These are phyloP conservation scores for Fragosphaeria purpurea DNA, from an alignment of 2,329 filamentous ascomycete species.

Conservation along the genomic window DNA sequence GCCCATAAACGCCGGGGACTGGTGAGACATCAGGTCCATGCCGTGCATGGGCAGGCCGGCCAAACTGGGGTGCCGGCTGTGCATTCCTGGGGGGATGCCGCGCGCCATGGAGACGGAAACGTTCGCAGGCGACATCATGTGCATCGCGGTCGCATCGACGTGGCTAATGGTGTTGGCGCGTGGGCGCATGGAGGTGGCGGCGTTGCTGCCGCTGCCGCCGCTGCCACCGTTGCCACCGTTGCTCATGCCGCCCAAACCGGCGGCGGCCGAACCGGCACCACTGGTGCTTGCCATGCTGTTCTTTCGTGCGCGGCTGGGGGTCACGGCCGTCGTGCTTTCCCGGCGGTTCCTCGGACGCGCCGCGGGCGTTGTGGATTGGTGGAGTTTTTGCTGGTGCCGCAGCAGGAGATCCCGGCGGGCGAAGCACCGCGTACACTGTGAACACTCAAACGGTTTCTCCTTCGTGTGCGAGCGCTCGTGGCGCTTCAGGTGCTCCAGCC, in stretches of 20 bases:
- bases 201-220: constrained; percentile 27
- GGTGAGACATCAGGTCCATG: constrained; percentile 34
- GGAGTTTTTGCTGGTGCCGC: constrained; percentile 95
- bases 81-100: constrained; percentile 38
- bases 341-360: constrained; percentile 78
- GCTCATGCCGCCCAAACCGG: background rate
- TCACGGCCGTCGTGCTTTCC: constrained; percentile 73
- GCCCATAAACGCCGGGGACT: constrained; percentile 47
- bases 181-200: constrained; percentile 60
- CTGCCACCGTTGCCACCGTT: background rate
- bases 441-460: constrained; percentile 97
- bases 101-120: constrained; percentile 40
- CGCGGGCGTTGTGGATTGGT: constrained; percentile 83
- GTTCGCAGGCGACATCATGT: constrained; percentile 56
- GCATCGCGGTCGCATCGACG: constrained; percentile 67
- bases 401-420: constrained; percentile 84
- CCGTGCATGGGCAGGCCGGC: constrained; percentile 52
- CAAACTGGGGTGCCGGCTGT: constrained; percentile 66
- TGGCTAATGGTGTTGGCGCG: constrained; percentile 95
- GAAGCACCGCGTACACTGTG: constrained; percentile 89
- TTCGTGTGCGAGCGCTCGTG: constrained; percentile 98
- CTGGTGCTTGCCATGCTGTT: constrained; percentile 66
- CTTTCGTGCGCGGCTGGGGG: constrained; percentile 71
- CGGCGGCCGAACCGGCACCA: constrained; percentile 31
- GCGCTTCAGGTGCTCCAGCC: constrained; percentile 90